phyloP scores from a whole-genome alignment of 169 alveolate genomes.

The Plasmodium billcollinsi region DNA sequence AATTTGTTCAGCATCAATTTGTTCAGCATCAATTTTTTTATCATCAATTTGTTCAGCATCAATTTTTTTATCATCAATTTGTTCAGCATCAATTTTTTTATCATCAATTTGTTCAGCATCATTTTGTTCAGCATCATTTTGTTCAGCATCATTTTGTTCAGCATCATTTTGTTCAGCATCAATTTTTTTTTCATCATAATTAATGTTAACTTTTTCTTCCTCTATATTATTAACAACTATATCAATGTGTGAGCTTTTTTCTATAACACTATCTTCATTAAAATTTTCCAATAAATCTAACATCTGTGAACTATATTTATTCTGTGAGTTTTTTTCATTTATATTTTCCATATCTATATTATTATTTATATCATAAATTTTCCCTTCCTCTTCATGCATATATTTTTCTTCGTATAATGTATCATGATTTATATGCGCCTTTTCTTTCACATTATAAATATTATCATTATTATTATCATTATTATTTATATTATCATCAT shows the following conservation, averaged over 20 bases:
- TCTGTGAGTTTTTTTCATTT: no score
- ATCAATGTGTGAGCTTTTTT: neutral
- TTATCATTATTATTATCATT: no score
- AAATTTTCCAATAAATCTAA: no score
- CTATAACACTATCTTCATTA: neutral
- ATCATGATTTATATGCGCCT: neutral
- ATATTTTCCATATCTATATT: no score
- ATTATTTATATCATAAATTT: no score
- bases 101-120: no score
- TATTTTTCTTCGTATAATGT: no score
- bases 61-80: neutral
- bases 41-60: neutral
- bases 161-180: neutral
- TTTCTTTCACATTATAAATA: neutral
- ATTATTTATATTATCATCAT: neutral
- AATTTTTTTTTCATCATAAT: neutral
- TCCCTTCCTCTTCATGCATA: no score
- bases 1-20: neutral
- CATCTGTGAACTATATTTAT: no score
- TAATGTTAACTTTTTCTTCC: neutral
- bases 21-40: neutral
- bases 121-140: neutral
- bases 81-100: neutral
- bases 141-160: neutral
- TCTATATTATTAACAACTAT: neutral